A percentile compares a stretch with the other conserved stretches of the same genome.
These are phyloP conservation scores for Moesziomyces parantarcticus DNA, from an alignment of 1,284 basidiomycete species.

Conservation along the genomic window DNA sequence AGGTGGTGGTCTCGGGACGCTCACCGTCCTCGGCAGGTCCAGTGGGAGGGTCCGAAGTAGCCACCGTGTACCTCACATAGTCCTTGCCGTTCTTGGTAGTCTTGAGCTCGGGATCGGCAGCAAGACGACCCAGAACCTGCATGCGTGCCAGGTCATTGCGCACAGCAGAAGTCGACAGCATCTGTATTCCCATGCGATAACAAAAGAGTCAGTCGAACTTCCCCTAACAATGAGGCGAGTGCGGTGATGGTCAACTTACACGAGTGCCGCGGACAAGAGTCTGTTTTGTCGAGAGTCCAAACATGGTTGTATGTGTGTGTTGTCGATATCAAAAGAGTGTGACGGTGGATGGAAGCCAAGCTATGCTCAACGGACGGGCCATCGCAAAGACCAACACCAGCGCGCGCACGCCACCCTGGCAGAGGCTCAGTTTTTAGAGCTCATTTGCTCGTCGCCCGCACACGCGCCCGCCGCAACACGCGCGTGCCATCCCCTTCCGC, in stretches of 20 bases:
- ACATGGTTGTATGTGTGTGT: slow-evolving; percentile 12
- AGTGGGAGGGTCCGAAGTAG: slow-evolving; percentile 59
- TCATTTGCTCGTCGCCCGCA: slow-evolving; percentile 13
- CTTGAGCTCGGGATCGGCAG: slow-evolving; percentile 61
- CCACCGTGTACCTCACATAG: slow-evolving; percentile 64
- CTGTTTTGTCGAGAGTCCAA: slow-evolving; percentile 23
- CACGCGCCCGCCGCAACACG: background rate
- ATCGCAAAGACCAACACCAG: background rate
- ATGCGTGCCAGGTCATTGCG: slow-evolving; percentile 58
- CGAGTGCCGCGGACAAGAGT: slow-evolving; percentile 24
- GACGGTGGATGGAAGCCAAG: background rate
- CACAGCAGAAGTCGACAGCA: slow-evolving; percentile 57
- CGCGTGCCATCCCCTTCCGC: too few species aligned
- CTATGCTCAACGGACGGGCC: background rate
- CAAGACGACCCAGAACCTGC: slow-evolving; percentile 64
- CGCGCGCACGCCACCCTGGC: too few species aligned
- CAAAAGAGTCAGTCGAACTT: background rate
- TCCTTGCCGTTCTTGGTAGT: slow-evolving; percentile 64
- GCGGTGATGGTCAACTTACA: slow-evolving; percentile 9
- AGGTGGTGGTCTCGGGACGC: slow-evolving; percentile 43
- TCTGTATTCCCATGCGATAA: slow-evolving; percentile 8
- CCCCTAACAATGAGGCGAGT: too few species aligned
- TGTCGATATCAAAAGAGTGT: background rate
- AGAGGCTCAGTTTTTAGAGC: slow-evolving; percentile 16
- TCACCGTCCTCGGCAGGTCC: slow-evolving; percentile 58